These are phyloP conservation scores for Xylariomycetidae sp. DNA, from an alignment of 2,329 filamentous ascomycete genomes.

Conservation along the genomic window DNA sequence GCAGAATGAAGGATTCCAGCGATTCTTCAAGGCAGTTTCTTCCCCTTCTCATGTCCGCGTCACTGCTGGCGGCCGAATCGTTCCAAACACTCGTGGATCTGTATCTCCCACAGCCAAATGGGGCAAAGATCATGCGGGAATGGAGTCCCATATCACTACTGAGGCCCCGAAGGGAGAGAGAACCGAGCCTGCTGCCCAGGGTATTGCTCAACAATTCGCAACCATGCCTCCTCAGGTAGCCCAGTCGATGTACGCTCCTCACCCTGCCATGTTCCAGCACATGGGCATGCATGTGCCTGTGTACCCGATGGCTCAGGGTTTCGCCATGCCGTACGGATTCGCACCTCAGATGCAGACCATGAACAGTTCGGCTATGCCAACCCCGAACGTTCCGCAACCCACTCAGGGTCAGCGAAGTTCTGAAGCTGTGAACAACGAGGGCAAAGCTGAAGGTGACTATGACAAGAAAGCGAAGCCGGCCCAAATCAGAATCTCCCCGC, in stretches of 20 bases:
- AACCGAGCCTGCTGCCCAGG: slow-evolving; percentile 5
- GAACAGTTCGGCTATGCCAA: slow-evolving; percentile 4
- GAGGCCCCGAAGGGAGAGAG: slow-evolving; percentile 20
- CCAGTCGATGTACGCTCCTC: slow-evolving; percentile 11
- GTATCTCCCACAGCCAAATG: slow-evolving; percentile 48
- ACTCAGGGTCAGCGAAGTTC: slow-evolving; percentile 10
- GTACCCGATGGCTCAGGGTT: slow-evolving; percentile 16
- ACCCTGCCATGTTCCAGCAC: slow-evolving; percentile 17
- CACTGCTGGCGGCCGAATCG: slow-evolving; percentile 61
- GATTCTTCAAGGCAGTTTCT: slow-evolving; percentile 62
- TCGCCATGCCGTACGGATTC: slow-evolving; percentile 13
- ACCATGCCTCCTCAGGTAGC: slow-evolving; percentile 13
- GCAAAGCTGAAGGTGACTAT: slow-evolving; percentile 16
- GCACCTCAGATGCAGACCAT: no score
- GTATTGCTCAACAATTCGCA: neutral
- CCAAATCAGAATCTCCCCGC: slow-evolving; percentile 30
- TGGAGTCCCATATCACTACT: slow-evolving; percentile 15
- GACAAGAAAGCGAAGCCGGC: slow-evolving; percentile 26
- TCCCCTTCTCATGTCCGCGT: slow-evolving; percentile 63
- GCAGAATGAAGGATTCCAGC: slow-evolving; percentile 59
- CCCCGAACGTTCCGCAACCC: slow-evolving; percentile 8
- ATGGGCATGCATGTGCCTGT: slow-evolving; percentile 24
- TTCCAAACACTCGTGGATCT: slow-evolving; percentile 54
- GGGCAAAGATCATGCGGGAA: slow-evolving; percentile 33
- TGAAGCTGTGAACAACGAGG: slow-evolving; percentile 4